These are phyloP conservation scores for Chaetomiaceae sp. DNA, from an alignment of 2,329 filamentous ascomycete genomes.

Conservation along the genomic window DNA sequence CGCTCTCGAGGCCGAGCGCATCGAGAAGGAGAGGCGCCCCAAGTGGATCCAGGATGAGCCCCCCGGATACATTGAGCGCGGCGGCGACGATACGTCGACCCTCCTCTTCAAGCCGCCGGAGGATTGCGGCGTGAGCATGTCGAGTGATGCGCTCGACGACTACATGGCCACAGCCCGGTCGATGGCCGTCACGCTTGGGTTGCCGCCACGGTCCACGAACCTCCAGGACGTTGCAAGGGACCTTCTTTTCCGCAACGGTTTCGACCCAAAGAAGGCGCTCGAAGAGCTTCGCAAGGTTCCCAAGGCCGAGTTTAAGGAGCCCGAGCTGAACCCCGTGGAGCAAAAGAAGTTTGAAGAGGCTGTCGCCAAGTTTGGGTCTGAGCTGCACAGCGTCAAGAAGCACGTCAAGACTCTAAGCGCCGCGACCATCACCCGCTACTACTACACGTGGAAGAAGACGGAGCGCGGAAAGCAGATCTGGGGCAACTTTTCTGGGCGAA, in stretches of 20 bases:
- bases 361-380: conserved; percentile 84
- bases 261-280: conserved; percentile 66
- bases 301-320: conserved; percentile 74
- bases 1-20: conserved; percentile 75
- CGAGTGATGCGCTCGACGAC: conserved; percentile 61
- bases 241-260: conserved; percentile 66
- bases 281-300: conserved; percentile 64
- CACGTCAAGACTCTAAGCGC: conserved; percentile 81
- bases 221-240: conserved; percentile 79
- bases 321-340: conserved; percentile 71
- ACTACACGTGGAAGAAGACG: conserved; percentile 98
- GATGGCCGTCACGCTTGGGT: conserved; percentile 61
- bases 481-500: conserved; percentile 82
- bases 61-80: conserved; percentile 75
- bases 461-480: conserved; percentile 80
- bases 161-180: conserved; percentile 70
- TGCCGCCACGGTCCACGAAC: conserved; percentile 76
- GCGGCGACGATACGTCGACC: conserved; percentile 77
- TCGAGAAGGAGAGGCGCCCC: conserved; percentile 73
- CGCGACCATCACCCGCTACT: conserved; percentile 81
- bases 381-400: conserved; percentile 75
- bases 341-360: conserved; percentile 89
- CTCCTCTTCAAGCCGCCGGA: conserved; percentile 74
- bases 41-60: conserved; percentile 95
- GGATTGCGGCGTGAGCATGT: conserved; percentile 42